Conservation (phyloP, 2,329 filamentous ascomycete genomes). For the Cordyceps farinosa region DNA sequence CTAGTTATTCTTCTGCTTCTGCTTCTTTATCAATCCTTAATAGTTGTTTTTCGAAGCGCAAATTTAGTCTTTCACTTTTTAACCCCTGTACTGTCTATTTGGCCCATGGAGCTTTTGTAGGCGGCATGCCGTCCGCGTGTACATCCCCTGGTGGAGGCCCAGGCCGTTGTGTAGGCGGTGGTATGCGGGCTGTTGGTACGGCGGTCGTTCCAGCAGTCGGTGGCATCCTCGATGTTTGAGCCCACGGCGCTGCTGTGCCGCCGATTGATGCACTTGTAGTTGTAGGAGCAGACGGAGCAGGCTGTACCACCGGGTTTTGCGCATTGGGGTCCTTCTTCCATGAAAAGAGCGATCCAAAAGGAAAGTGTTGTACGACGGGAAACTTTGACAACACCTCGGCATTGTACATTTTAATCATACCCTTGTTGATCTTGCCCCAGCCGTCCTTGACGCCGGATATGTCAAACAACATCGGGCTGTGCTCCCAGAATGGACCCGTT, state of each 20-base stretch:
- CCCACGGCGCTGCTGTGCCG: slow-evolving; percentile 30
- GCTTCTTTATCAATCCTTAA: neutral
- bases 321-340: slow-evolving; percentile 69
- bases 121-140: neutral
- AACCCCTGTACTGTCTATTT: slow-evolving; percentile 26
- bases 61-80: neutral
- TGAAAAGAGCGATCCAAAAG: slow-evolving; percentile 74
- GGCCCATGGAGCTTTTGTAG: slow-evolving; percentile 47
- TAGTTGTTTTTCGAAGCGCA: neutral
- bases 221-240: slow-evolving; percentile 37
- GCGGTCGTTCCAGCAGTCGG: slow-evolving; percentile 24
- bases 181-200: neutral
- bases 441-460: slow-evolving; percentile 86
- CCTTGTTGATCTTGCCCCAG: slow-evolving; percentile 99
- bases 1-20: neutral
- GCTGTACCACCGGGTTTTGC: slow-evolving; percentile 34
- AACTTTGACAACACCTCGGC: slow-evolving; percentile 96
- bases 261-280: slow-evolving; percentile 33
- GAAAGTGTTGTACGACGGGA: slow-evolving; percentile 96
- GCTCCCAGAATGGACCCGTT: slow-evolving; percentile 93
- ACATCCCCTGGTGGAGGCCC: neutral
- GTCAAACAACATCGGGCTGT: slow-evolving; percentile 91
- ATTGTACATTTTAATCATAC: slow-evolving; percentile 99
- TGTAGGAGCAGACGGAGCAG: slow-evolving; percentile 38
- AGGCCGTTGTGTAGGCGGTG: neutral